Evolutionary conservation across 2,329 filamentous ascomycete species (phyloP), one percentile per base, ranked within the genome.

Genomic region (Ophiostoma piceae): DNA sequence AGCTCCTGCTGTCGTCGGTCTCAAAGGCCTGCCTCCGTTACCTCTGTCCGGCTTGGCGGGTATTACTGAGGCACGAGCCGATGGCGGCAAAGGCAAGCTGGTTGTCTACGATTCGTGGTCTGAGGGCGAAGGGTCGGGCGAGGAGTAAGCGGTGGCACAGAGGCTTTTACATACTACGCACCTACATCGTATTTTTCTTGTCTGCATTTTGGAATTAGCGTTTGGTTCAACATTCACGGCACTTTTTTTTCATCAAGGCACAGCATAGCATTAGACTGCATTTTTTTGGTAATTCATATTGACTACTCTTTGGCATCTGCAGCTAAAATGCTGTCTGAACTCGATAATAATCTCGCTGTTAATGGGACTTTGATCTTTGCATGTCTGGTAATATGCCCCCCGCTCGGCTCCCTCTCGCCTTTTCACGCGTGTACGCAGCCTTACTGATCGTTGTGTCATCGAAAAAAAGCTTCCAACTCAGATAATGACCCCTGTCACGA

Each of bases 71-170:
- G 37, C n/a, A 1, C 26, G 41, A 26, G 60, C 57, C 2, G 43
- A 22, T n/a, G 29, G 41, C 3, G 57, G 64, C 29, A 60, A 64
- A 39, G 19, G 37, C 9, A 72, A 72, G 12, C 68, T 74, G 43
- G 74, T 74, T 39, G 74, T 73, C 29, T 74, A 74, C 68, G 74
- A 74, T 29, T 74, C 74, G 11, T 74, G 73, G 73, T 74, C 74
- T 1, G 74, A 74, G 64, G 73, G 69, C 2, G 74, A 74, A 66
- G 73, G 69, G 2, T 73, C 72, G 1, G 71, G 64, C 19, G 67
- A 70, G 3, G 72, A 71, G 69, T 69, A 57, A 26, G 22, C 22
- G 9, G 22, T 22, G 22, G 22, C 51, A 26, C 11, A 8, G 8
- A 12, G 43, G 43, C 16, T n/a, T 19, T 8, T 8, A 47, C 8